These are phyloP conservation scores for Apiotrichum siamense DNA, from an alignment of 1,284 basidiomycete species.

Conservation along the genomic window DNA sequence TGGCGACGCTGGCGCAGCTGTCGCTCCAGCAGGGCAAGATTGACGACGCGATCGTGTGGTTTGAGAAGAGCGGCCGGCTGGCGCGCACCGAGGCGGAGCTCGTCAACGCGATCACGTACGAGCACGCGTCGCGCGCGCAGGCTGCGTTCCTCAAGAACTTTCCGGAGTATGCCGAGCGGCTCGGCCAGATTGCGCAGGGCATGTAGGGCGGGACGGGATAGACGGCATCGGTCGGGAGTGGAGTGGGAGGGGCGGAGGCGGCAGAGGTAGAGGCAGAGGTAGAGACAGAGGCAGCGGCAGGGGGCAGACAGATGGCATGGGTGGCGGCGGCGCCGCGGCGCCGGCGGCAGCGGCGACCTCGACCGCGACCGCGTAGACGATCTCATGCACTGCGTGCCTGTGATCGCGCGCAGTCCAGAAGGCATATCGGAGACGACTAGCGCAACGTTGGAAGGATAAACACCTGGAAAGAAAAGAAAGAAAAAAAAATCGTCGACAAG, in stretches of 20 bases:
- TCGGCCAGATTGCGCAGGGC: slow-evolving; percentile 47
- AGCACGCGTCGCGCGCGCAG: slow-evolving; percentile 71
- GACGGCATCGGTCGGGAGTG: too few species aligned
- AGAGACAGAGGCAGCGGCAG: neutral
- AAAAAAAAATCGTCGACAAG: neutral
- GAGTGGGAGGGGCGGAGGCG: neutral
- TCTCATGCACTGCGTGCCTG: neutral
- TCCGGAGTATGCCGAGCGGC: slow-evolving; percentile 62
- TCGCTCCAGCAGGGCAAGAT: slow-evolving; percentile 87
- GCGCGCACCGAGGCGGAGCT: slow-evolving; percentile 89
- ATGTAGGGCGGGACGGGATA: slow-evolving; percentile 19
- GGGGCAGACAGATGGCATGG: neutral
- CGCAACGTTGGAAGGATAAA: too few species aligned
- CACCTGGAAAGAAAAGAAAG: too few species aligned
- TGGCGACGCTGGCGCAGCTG: slow-evolving; percentile 92
- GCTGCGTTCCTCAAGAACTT: slow-evolving; percentile 73
- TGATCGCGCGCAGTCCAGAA: neutral
- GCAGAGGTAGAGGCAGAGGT: neutral
- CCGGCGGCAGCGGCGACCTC: too few species aligned
- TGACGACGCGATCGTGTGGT: slow-evolving; percentile 79
- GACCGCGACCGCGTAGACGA: too few species aligned
- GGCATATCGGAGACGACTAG: too few species aligned
- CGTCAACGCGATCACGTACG: slow-evolving; percentile 73
- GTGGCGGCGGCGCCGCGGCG: too few species aligned
- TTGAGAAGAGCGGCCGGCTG: slow-evolving; percentile 74